Base-by-base conservation (phyloP, 495 filamentous ascomycete species). In the Annulohypoxylon moriforme region DNA sequence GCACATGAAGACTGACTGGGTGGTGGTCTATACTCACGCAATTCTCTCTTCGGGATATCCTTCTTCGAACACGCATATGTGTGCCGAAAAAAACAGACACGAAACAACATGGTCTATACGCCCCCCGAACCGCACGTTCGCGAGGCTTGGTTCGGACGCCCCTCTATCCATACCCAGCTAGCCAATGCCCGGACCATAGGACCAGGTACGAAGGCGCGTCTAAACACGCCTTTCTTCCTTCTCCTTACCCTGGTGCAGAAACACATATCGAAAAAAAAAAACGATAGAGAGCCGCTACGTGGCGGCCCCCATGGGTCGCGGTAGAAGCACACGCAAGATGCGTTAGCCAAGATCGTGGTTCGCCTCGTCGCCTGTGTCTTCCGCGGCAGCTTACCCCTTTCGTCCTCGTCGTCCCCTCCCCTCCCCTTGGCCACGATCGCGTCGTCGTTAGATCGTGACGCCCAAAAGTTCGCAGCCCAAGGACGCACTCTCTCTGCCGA, bases 181-280 rank as follows among this genome's bases (percentile, higher is more conserved):
- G 16, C 40, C 40, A 44, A 44, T 44, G 40, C 40, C 40, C 40
- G 20, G 20, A n/a, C 40, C n/a, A 4, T 8, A 18, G 40, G 40
- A 44, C 40, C 40, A 44, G 40, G 40, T 44, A 44, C 40, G 40
- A 44, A 36, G 40, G 40, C 40, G 40, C 40, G 40, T 44, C 40
- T 44, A 44, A 44, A 9, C 16, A 6, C 27, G 27, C 6, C 27
- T 2, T 29, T 29, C 27, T 29, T 6, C 27, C 27, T 29, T 29
- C 27, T n/a, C n/a, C n/a, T n/a, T 3, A 29, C 27, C 27, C 27
- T 6, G 27, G 6, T 3, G 3, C 27, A 29, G 27, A 29, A 29
- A 29, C 13, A 40, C 4, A 14, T 40, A 40, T 40, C 36, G 36
- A 40, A 13, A 40, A 4, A 18, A 2, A 18, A 44, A 29, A 29